Evolutionary conservation across 1,139 yeast species (phyloP).

Genomic region (Lodderomyces jiufengensis): DNA sequence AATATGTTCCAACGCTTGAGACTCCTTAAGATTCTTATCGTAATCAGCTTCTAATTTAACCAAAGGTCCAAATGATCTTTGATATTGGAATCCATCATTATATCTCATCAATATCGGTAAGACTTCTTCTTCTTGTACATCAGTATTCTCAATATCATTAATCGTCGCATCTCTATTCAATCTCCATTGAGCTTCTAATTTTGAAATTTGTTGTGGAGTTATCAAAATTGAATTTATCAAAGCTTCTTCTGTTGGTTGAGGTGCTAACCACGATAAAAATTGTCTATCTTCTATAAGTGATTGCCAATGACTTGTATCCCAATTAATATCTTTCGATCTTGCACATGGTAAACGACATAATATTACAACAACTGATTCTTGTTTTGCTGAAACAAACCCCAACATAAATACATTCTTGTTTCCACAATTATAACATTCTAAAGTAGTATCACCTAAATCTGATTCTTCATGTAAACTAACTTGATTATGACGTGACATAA

Average conservation of each 20-base stretch:
- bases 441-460: conserved; percentile 76
- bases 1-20: conserved; percentile 73
- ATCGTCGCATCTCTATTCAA: conserved; percentile 66
- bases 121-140: conserved; percentile 53
- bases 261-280: conserved; percentile 78
- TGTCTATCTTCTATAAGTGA: conserved; percentile 78
- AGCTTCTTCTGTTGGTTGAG: conserved; percentile 63
- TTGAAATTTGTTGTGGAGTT: conserved; percentile 62
- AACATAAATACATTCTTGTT: conserved; percentile 73
- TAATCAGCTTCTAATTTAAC: conserved; percentile 79
- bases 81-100: conserved; percentile 82
- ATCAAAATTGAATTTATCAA: conserved; percentile 51
- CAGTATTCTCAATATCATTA: conserved; percentile 47
- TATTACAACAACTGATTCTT: conserved; percentile 82
- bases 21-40: conserved; percentile 71
- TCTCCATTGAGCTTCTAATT: conserved; percentile 82
- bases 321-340: conserved; percentile 63
- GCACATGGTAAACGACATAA: conserved; percentile 91
- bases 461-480: conserved; percentile 78
- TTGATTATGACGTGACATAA: conserved; percentile 71
- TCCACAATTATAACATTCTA: conserved; percentile 93
- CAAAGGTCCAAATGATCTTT: conserved; percentile 79
- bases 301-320: conserved; percentile 92
- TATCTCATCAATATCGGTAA: conserved; percentile 75
- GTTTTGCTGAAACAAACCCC: conserved; percentile 86